Evolutionary conservation across 2,329 filamentous ascomycete genomes (phyloP).

Genomic region (Xylaria sp.): DNA sequence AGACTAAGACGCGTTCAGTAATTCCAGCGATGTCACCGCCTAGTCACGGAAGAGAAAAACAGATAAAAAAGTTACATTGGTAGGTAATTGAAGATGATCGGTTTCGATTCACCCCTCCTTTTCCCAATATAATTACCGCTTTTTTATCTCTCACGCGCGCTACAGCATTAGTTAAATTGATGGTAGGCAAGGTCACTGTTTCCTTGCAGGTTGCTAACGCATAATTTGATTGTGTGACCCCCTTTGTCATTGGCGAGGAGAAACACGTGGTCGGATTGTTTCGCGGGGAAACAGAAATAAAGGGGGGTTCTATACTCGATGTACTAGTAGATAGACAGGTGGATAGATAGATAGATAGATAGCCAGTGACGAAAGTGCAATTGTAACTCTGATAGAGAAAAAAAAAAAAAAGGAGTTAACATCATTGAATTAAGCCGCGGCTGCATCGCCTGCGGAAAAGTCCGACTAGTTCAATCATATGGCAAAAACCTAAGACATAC

Average conservation of each 20-base stretch:
- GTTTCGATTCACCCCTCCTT: too few species aligned
- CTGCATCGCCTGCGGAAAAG: background rate
- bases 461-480: background rate
- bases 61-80: too few species aligned
- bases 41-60: too few species aligned
- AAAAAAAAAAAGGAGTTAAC: background rate
- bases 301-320: too few species aligned
- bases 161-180: too few species aligned
- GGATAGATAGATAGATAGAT: background rate
- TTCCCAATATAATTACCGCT: too few species aligned
- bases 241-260: background rate
- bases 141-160: too few species aligned
- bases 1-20: slow-evolving; percentile 3
- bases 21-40: too few species aligned
- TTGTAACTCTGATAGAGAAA: background rate
- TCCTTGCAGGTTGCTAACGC: slow-evolving; percentile 2
- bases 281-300: background rate
- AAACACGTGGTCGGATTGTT: slow-evolving; percentile 17
- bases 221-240: slow-evolving; percentile 10
- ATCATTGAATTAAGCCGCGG: slow-evolving; percentile 2
- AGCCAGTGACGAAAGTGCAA: background rate
- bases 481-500: slow-evolving; percentile 1
- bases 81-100: too few species aligned
- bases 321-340: too few species aligned
- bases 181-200: slow-evolving; percentile 6